Percentiles rank a stretch among this genome's conserved stretches.
These are phyloP conservation scores for Collybia nuda DNA, from an alignment of 768 basidiomycete genomes.

Conservation along the genomic window DNA sequence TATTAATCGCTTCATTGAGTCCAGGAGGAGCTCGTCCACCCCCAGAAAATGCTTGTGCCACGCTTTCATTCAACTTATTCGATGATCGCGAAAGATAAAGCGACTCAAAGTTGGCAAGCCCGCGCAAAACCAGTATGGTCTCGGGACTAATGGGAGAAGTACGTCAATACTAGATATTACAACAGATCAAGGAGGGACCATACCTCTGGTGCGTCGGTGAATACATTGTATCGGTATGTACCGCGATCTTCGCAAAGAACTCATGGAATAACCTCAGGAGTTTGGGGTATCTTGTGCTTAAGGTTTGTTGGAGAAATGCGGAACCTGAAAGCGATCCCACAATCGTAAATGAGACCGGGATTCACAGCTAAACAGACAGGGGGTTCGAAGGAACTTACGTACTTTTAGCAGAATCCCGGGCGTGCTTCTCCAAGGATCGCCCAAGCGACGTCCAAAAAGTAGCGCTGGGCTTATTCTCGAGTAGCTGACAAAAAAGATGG, in stretches of 20 bases:
- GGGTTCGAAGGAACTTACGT: slow-evolving; percentile 7
- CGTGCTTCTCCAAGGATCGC: slow-evolving; percentile 77
- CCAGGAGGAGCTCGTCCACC: slow-evolving; percentile 72
- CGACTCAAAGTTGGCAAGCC: slow-evolving; percentile 80
- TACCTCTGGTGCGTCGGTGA: slow-evolving; percentile 83
- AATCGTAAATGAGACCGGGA: neutral
- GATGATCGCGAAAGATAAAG: slow-evolving; percentile 87
- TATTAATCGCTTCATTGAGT: slow-evolving; percentile 70
- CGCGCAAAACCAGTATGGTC: slow-evolving; percentile 83
- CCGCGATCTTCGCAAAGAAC: slow-evolving; percentile 93
- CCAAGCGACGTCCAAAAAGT: slow-evolving; percentile 89
- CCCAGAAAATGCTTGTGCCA: slow-evolving; percentile 74
- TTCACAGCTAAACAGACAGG: neutral
- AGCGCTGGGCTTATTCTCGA: slow-evolving; percentile 90
- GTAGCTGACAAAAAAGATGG: slow-evolving; percentile 43
- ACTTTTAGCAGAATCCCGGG: slow-evolving; percentile 83
- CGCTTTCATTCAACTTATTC: slow-evolving; percentile 79
- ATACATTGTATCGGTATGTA: slow-evolving; percentile 95
- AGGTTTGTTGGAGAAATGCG: slow-evolving; percentile 85
- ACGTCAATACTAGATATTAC: slow-evolving; percentile 3
- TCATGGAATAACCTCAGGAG: slow-evolving; percentile 92
- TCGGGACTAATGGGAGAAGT: slow-evolving; percentile 64
- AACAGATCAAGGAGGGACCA: neutral
- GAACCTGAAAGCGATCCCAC: slow-evolving; percentile 54
- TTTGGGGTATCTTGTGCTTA: slow-evolving; percentile 84